Conservation (phyloP, 805 yeast genomes). For the Saturnispora hagleri region DNA sequence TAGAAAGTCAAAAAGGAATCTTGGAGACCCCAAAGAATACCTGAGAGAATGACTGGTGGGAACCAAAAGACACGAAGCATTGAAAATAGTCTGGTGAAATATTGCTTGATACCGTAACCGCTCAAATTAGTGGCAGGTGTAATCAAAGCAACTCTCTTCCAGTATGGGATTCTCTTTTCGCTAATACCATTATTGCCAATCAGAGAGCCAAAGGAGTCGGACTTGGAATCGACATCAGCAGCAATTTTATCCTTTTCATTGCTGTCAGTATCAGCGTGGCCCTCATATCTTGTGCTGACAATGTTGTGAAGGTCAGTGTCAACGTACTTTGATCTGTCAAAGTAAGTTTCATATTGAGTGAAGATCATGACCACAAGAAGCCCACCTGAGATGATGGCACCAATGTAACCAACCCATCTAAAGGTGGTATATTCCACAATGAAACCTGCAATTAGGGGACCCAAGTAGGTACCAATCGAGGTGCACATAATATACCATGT, state of each 20-base stretch:
- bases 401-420: slow-evolving; percentile 71
- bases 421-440: slow-evolving; percentile 52
- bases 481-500: slow-evolving; percentile 69
- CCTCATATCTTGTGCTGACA: slow-evolving; percentile 3
- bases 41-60: slow-evolving; percentile 58
- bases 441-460: slow-evolving; percentile 74
- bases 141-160: slow-evolving; percentile 38
- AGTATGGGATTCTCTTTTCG: slow-evolving; percentile 35
- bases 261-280: background rate
- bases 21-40: slow-evolving; percentile 74
- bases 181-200: slow-evolving; percentile 30
- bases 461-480: slow-evolving; percentile 68
- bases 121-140: slow-evolving; percentile 50
- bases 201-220: slow-evolving; percentile 2
- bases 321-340: slow-evolving; percentile 42
- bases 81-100: slow-evolving; percentile 39
- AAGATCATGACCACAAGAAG: slow-evolving; percentile 45
- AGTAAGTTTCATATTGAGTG: slow-evolving; percentile 63
- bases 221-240: slow-evolving; percentile 4
- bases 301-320: slow-evolving; percentile 4
- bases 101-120: slow-evolving; percentile 62
- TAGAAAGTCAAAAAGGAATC: slow-evolving; percentile 70
- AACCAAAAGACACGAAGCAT: slow-evolving; percentile 49
- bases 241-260: slow-evolving; percentile 6
- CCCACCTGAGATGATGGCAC: slow-evolving; percentile 55